Percentiles rank a stretch among this genome's conserved stretches.
Evolutionary conservation across 345 rosid genomes (phyloP).

Genomic region (Euphorbia peplus): DNA sequence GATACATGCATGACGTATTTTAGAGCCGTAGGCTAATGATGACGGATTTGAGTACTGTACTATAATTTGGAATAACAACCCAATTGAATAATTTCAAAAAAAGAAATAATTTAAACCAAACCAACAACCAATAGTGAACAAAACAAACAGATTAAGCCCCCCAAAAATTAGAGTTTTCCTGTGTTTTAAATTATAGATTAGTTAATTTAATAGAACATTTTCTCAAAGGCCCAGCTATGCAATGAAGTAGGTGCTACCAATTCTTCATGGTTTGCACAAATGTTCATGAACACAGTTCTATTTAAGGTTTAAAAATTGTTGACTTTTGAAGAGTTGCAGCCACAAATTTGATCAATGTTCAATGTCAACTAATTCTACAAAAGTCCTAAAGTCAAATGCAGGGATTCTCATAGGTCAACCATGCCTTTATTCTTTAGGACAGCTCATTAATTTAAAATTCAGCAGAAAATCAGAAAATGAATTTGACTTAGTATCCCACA

Average conservation of each 20-base stretch:
- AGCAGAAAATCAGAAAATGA: background rate
- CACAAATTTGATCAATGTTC: background rate
- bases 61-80: too few species aligned
- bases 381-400: background rate
- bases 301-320: background rate
- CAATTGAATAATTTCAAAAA: too few species aligned
- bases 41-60: too few species aligned
- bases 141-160: background rate
- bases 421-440: background rate
- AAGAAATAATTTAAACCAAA: too few species aligned
- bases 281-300: slow-evolving; percentile 1
- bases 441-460: background rate
- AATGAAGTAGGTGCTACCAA: slow-evolving; percentile 20
- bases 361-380: background rate
- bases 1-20: too few species aligned
- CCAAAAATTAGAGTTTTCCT: background rate
- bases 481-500: background rate
- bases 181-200: background rate
- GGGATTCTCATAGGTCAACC: background rate
- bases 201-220: slow-evolving; percentile 15
- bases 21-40: too few species aligned
- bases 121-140: slow-evolving; percentile 2
- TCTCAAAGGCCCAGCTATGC: slow-evolving; percentile 21
- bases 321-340: slow-evolving; percentile 3
- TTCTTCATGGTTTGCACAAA: background rate